These are phyloP conservation scores for Metschnikowia vanudenii DNA, from an alignment of 805 yeast species.

Conservation along the genomic window DNA sequence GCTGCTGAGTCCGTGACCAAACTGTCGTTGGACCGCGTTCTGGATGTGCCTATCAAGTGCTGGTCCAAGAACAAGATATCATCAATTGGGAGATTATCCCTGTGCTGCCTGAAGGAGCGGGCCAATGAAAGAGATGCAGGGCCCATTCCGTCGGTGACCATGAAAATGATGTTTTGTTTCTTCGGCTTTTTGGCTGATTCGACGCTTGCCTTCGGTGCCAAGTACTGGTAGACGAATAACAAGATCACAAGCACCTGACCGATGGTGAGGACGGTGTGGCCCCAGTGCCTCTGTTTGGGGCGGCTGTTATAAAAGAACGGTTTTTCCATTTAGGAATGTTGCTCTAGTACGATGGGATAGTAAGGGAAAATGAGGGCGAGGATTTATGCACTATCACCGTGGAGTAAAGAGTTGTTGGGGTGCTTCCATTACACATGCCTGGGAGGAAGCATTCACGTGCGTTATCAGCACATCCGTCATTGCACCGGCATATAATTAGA, in stretches of 20 bases:
- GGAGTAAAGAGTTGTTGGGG: no score
- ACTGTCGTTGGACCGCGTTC: constrained; percentile 77
- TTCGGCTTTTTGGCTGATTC: constrained; percentile 3
- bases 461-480: no score
- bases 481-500: no score
- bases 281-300: constrained; percentile 4
- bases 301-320: constrained; percentile 9
- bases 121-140: constrained; percentile 83
- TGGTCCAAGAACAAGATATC: constrained; percentile 63
- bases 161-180: constrained; percentile 77
- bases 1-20: constrained; percentile 94
- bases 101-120: constrained; percentile 66
- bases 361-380: no score
- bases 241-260: neutral
- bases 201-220: constrained; percentile 1
- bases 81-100: constrained; percentile 51
- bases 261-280: neutral
- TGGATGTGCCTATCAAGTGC: constrained; percentile 74
- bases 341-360: no score
- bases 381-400: no score
- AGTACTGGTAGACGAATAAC: neutral
- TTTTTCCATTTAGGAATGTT: no score
- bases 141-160: constrained; percentile 96
- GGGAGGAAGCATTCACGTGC: no score
- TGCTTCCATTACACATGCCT: no score